These are phyloP conservation scores for Rhizophagus sp. DNA, from an alignment of 192 early-diverging fungal species.

Conservation along the genomic window DNA sequence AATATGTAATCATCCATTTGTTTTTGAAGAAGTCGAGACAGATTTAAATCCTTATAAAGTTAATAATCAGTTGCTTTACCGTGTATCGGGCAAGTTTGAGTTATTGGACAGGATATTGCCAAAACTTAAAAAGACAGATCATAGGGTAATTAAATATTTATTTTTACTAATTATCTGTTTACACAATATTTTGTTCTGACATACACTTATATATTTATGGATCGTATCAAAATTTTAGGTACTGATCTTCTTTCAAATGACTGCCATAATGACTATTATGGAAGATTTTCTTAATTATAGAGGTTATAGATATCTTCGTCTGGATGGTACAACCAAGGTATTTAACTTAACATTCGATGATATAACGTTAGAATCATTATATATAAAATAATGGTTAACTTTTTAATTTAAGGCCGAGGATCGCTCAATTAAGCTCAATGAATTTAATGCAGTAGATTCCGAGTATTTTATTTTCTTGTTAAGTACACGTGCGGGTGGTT, in stretches of 20 bases:
- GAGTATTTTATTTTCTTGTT: slow-evolving; percentile 88
- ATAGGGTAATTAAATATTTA: slow-evolving; percentile 62
- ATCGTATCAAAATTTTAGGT: slow-evolving; percentile 42
- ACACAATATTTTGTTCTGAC: no score
- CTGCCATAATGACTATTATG: slow-evolving; percentile 94
- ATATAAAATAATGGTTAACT: not conserved
- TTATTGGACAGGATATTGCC: slow-evolving; percentile 92
- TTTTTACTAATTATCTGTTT: not conserved
- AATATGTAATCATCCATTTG: slow-evolving; percentile 98
- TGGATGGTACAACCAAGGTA: slow-evolving; percentile 89
- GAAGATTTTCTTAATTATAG: slow-evolving; percentile 88
- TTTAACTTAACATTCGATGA: not conserved
- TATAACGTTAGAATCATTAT: not conserved
- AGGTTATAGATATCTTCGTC: slow-evolving; percentile 72
- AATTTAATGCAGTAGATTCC: slow-evolving; percentile 83
- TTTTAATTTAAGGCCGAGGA: slow-evolving; percentile 65
- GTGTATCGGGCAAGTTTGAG: slow-evolving; percentile 95
- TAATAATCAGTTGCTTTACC: slow-evolving; percentile 78
- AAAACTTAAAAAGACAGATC: slow-evolving; percentile 81
- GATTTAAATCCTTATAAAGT: slow-evolving; percentile 70
- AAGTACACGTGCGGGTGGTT: slow-evolving; percentile 94
- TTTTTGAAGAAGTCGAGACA: slow-evolving; percentile 90
- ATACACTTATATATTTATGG: not conserved
- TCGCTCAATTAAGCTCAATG: slow-evolving; percentile 72
- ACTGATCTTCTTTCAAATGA: slow-evolving; percentile 84